These are phyloP conservation scores for Mycena kentingensis DNA, from an alignment of 768 basidiomycete genomes.

Conservation along the genomic window DNA sequence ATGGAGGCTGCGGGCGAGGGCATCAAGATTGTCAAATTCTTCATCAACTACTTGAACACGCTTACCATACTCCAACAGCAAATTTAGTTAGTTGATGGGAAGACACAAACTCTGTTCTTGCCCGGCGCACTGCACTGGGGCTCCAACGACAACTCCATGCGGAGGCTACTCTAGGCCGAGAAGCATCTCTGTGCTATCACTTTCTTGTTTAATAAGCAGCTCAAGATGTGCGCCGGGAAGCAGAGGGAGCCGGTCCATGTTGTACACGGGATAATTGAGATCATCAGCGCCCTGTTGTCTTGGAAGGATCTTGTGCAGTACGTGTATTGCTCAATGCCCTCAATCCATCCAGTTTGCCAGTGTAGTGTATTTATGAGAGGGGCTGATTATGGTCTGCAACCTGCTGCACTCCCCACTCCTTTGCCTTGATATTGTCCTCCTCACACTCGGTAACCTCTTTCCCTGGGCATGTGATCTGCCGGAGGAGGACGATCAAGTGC, in stretches of 20 bases:
- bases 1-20: slow-evolving; percentile 6
- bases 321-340: slow-evolving; percentile 14
- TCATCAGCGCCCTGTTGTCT: slow-evolving; percentile 23
- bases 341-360: slow-evolving; percentile 18
- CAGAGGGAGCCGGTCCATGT: slow-evolving; percentile 2
- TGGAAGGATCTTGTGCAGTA: slow-evolving; percentile 28
- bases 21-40: slow-evolving; percentile 28
- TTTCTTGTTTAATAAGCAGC: neutral
- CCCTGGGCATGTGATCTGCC: slow-evolving; percentile 17
- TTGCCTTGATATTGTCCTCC: slow-evolving; percentile 27
- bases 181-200: slow-evolving; percentile 3
- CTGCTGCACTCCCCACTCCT: slow-evolving; percentile 25
- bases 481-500: slow-evolving; percentile 13
- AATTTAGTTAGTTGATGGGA: slow-evolving; percentile 11
- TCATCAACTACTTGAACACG: slow-evolving; percentile 29
- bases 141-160: slow-evolving; percentile 25
- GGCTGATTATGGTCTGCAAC: slow-evolving; percentile 32
- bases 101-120: slow-evolving; percentile 19
- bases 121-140: slow-evolving; percentile 25
- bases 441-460: slow-evolving; percentile 28
- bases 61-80: slow-evolving; percentile 23
- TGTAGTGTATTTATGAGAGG: slow-evolving; percentile 30
- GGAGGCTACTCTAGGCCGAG: slow-evolving; percentile 15
- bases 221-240: slow-evolving; percentile 9
- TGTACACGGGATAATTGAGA: slow-evolving; percentile 6